phyloP scores from a whole-genome alignment of 1,284 basidiomycete genomes.

The Moniliella sp. region DNA sequence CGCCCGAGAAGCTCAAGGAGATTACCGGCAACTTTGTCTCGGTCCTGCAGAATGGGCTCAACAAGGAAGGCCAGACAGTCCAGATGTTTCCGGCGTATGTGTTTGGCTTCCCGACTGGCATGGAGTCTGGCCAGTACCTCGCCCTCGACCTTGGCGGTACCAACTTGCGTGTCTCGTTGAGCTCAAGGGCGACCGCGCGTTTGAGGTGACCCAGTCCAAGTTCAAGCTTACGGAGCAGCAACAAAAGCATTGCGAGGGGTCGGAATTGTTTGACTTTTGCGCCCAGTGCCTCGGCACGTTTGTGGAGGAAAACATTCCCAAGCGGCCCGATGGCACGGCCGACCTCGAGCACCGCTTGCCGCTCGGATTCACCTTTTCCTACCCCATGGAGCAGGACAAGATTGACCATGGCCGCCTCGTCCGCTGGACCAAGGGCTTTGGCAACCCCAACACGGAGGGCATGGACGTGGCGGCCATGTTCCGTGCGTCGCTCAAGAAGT shows the following conservation, averaged over 20 bases:
- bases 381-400: constrained; percentile 43
- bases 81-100: constrained; percentile 93
- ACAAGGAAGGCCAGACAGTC: constrained; percentile 64
- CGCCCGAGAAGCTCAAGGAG: constrained; percentile 20
- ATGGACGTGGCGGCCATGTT: constrained; percentile 83
- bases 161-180: constrained; percentile 86
- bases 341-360: constrained; percentile 53
- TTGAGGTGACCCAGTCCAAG: constrained; percentile 91
- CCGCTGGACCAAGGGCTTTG: constrained; percentile 97
- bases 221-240: constrained; percentile 91
- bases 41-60: constrained; percentile 62
- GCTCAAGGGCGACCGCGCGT: constrained; percentile 72
- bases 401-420: constrained; percentile 89
- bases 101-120: constrained; percentile 80
- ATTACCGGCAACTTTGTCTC: constrained; percentile 91
- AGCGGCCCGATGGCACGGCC: constrained; percentile 39
- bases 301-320: constrained; percentile 51
- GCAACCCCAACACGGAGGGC: constrained; percentile 73
- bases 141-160: constrained; percentile 82
- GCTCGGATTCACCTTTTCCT: constrained; percentile 70
- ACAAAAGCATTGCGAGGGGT: constrained; percentile 90
- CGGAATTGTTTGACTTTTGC: constrained; percentile 87
- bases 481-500: constrained; percentile 53
- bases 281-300: constrained; percentile 79
- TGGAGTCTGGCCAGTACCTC: constrained; percentile 72